These are phyloP conservation scores for Rhodotorula taiwanensis DNA, from an alignment of 768 basidiomycete genomes.

Conservation along the genomic window DNA sequence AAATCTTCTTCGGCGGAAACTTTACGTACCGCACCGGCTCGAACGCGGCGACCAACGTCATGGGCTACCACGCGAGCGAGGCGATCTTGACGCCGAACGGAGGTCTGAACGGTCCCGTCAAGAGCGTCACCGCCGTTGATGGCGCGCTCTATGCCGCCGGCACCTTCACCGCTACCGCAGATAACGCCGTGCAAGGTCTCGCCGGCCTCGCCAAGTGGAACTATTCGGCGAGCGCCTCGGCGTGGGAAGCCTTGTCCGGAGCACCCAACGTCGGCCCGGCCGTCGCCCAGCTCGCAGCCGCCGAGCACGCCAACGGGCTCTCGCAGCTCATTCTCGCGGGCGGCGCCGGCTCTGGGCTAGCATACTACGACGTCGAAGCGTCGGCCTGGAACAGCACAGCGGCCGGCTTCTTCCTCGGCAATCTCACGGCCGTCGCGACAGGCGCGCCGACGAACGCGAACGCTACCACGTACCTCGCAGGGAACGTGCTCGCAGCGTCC, in stretches of 20 bases:
- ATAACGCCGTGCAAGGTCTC: slow-evolving; percentile 66
- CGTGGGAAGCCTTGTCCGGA: slow-evolving; percentile 31
- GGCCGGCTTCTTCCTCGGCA: slow-evolving; percentile 39
- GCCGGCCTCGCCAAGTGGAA: slow-evolving; percentile 40
- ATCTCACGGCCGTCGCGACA: slow-evolving; percentile 38
- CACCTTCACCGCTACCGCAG: slow-evolving; percentile 64
- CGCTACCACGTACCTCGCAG: slow-evolving; percentile 49
- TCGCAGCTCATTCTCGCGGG: slow-evolving; percentile 23
- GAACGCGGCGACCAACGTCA: slow-evolving; percentile 57
- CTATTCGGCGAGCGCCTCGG: slow-evolving; percentile 1
- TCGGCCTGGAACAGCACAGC: slow-evolving; percentile 29
- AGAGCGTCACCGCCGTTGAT: slow-evolving; percentile 55
- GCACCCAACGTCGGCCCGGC: neutral
- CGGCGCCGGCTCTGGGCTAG: slow-evolving; percentile 25
- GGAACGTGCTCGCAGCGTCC: slow-evolving; percentile 62
- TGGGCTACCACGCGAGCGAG: slow-evolving; percentile 54
- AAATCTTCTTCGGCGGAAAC: slow-evolving; percentile 54
- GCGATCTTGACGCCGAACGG: slow-evolving; percentile 54
- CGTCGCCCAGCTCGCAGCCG: slow-evolving; percentile 14
- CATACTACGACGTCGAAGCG: slow-evolving; percentile 22
- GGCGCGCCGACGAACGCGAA: neutral
- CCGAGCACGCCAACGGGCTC: neutral
- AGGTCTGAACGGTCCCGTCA: slow-evolving; percentile 75
- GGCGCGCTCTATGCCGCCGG: slow-evolving; percentile 73
- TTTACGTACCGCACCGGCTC: slow-evolving; percentile 55